These are phyloP conservation scores for Exophiala lecanii-corni DNA, from an alignment of 2,329 filamentous ascomycete genomes.

Conservation along the genomic window DNA sequence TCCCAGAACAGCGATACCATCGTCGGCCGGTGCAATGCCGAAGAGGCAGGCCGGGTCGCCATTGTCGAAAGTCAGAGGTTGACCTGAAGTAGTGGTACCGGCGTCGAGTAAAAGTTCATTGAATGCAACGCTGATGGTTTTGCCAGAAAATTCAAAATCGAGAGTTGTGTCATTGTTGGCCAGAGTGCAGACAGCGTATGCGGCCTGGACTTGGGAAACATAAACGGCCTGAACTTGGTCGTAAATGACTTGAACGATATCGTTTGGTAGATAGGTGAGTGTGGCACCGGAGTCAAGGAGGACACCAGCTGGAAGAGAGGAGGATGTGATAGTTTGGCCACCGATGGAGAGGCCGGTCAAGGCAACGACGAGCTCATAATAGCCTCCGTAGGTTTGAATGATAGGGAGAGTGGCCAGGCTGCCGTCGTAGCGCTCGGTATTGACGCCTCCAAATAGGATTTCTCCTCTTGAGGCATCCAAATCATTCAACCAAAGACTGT, in stretches of 20 bases:
- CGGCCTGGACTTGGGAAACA: slow-evolving; percentile 47
- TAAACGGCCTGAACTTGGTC: slow-evolving; percentile 56
- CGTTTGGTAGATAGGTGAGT: slow-evolving; percentile 61
- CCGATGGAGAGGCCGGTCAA: slow-evolving; percentile 53
- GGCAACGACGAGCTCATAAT: slow-evolving; percentile 64
- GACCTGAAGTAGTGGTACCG: slow-evolving; percentile 36
- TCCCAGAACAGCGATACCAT: slow-evolving; percentile 49
- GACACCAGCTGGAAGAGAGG: slow-evolving; percentile 50
- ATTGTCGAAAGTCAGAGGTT: slow-evolving; percentile 33
- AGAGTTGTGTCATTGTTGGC: slow-evolving; percentile 47
- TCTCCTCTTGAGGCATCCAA: slow-evolving; percentile 60
- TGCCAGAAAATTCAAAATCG: slow-evolving; percentile 54
- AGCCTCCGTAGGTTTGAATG: slow-evolving; percentile 48
- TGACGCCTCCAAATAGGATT: slow-evolving; percentile 71
- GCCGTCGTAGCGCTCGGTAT: slow-evolving; percentile 61
- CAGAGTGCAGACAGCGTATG: slow-evolving; percentile 51
- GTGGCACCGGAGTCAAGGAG: slow-evolving; percentile 68
- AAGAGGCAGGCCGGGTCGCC: slow-evolving; percentile 39
- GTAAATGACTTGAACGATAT: slow-evolving; percentile 49
- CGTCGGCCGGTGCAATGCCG: slow-evolving; percentile 48
- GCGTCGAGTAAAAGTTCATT: slow-evolving; percentile 54
- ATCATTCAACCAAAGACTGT: slow-evolving; percentile 73
- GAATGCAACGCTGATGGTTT: slow-evolving; percentile 51
- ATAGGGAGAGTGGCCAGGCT: slow-evolving; percentile 64
- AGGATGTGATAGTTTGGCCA: slow-evolving; percentile 23